phyloP scores from a whole-genome alignment of 2,329 filamentous ascomycete genomes.

The Fusarium proliferatum region DNA sequence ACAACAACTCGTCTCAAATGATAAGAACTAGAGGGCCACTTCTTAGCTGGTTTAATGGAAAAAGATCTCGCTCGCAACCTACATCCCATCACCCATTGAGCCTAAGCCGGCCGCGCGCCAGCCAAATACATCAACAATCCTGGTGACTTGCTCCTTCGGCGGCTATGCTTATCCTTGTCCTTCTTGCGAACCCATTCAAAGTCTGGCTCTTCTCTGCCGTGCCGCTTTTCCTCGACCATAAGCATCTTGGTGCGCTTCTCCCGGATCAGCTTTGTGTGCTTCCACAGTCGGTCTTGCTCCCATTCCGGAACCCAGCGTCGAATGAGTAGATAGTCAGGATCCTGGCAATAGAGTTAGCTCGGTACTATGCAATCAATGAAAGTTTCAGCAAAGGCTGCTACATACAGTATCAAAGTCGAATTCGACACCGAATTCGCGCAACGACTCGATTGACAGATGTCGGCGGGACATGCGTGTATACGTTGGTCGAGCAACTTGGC shows the following conservation, averaged over 20 bases:
- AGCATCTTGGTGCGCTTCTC: conserved; percentile 62
- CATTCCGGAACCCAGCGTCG: conserved; percentile 78
- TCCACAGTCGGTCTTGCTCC: conserved; percentile 78
- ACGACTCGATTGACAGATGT: conserved; percentile 71
- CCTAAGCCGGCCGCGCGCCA: conserved; percentile 58
- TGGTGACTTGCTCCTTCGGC: conserved; percentile 69
- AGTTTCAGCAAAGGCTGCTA: background rate
- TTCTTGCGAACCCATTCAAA: conserved; percentile 70
- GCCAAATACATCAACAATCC: conserved; percentile 68
- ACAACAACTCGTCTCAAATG: conserved; percentile 34
- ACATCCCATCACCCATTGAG: background rate
- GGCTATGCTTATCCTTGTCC: conserved; percentile 58
- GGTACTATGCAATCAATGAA: background rate
- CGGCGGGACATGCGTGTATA: conserved; percentile 73
- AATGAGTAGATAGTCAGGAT: conserved; percentile 77
- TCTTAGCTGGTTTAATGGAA: conserved; percentile 7
- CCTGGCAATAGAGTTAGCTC: conserved; percentile 57
- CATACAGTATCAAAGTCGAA: conserved; percentile 68
- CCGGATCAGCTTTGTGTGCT: conserved; percentile 74
- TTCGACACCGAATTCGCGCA: conserved; percentile 66
- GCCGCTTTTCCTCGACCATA: conserved; percentile 59
- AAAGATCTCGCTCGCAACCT: conserved; percentile 1
- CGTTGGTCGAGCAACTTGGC: conserved; percentile 56
- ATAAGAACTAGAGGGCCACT: conserved; percentile 20
- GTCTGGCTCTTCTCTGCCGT: conserved; percentile 57